Percentiles rank a stretch among this genome's conserved stretches.
Conservation (phyloP, 768 basidiomycete species). For the Sistotremastrum niveocremeum region DNA sequence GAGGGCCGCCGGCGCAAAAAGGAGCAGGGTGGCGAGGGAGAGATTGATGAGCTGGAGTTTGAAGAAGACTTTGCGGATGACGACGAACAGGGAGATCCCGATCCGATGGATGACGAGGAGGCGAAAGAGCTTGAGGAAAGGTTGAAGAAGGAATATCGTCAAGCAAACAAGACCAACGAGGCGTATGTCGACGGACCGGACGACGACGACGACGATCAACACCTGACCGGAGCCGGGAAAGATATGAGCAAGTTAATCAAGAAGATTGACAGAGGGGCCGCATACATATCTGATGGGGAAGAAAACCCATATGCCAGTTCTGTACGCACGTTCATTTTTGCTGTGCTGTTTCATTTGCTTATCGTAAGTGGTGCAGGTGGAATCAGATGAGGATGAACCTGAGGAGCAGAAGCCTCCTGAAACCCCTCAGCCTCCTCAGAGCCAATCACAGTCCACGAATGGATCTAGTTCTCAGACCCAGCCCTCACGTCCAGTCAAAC, state of each 20-base stretch:
- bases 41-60: conserved; percentile 68
- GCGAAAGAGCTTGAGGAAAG: conserved; percentile 78
- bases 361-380: conserved; percentile 28
- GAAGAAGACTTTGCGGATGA: conserved; percentile 83
- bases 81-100: conserved; percentile 56
- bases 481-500: conserved; percentile 32
- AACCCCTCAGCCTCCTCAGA: conserved; percentile 26
- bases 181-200: conserved; percentile 62
- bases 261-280: conserved; percentile 69
- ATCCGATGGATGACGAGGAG: conserved; percentile 72
- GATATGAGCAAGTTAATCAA: conserved; percentile 78
- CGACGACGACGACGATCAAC: conserved; percentile 46
- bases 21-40: conserved; percentile 64
- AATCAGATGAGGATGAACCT: conserved; percentile 61
- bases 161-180: conserved; percentile 62
- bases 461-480: conserved; percentile 29
- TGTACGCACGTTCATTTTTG: conserved; percentile 27
- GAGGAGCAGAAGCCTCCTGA: conserved; percentile 19
- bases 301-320: conserved; percentile 74
- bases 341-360: background rate
- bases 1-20: conserved; percentile 32
- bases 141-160: conserved; percentile 67
- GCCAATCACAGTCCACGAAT: conserved; percentile 27
- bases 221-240: conserved; percentile 57
- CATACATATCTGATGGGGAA: conserved; percentile 69